Conservation (phyloP, 768 basidiomycete genomes). For the Fibroporia radiculosa region DNA sequence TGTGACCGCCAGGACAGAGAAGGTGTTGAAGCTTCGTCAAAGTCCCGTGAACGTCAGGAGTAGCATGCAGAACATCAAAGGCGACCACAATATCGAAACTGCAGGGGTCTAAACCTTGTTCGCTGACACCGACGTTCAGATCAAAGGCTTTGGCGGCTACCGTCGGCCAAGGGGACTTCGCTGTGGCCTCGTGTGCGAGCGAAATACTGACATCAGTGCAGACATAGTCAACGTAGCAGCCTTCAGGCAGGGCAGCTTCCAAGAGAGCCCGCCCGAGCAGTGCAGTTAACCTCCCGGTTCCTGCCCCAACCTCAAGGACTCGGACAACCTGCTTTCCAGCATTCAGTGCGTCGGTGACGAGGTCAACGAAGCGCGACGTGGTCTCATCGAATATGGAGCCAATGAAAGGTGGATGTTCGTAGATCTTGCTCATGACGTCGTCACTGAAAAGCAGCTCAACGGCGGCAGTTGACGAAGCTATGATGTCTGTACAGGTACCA, state of each 20-base stretch:
- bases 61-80: slow-evolving; percentile 14
- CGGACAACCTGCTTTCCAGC: slow-evolving; percentile 15
- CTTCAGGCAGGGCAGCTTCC: slow-evolving; percentile 7
- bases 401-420: slow-evolving; percentile 11
- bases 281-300: slow-evolving; percentile 11
- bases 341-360: slow-evolving; percentile 4
- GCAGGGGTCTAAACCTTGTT: slow-evolving; percentile 9
- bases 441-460: slow-evolving; percentile 12
- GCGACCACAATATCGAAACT: slow-evolving; percentile 14
- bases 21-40: slow-evolving; percentile 7
- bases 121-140: slow-evolving; percentile 5
- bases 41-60: slow-evolving; percentile 5
- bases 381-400: slow-evolving; percentile 8
- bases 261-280: slow-evolving; percentile 14
- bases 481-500: slow-evolving; percentile 4
- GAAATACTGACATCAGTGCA: slow-evolving; percentile 10
- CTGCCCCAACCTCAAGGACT: slow-evolving; percentile 16
- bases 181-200: slow-evolving; percentile 11
- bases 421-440: slow-evolving; percentile 12
- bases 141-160: slow-evolving; percentile 11
- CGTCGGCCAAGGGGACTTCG: slow-evolving; percentile 13
- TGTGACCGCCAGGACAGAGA: slow-evolving; percentile 13
- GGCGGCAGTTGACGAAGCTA: slow-evolving; percentile 6
- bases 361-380: slow-evolving; percentile 2
- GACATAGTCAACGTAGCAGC: slow-evolving; percentile 13